These are phyloP conservation scores for Erodium moschatum DNA, from an alignment of 441 rosid species.

Conservation along the genomic window DNA sequence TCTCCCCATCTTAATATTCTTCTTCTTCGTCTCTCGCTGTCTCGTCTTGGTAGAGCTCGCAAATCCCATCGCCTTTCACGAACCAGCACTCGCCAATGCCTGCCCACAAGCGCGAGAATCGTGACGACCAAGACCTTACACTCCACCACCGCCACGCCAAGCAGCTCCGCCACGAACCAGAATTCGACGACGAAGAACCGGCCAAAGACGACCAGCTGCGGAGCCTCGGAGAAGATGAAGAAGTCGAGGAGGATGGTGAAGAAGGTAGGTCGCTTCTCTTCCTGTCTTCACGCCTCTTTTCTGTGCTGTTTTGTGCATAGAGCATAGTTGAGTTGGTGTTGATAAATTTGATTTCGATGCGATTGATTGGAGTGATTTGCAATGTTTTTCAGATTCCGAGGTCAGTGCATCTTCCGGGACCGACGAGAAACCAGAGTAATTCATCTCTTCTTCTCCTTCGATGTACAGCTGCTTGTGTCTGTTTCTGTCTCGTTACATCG, in stretches of 20 bases:
- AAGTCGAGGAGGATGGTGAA: constrained; percentile 19
- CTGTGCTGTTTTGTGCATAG: neutral
- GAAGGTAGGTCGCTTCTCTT: constrained; percentile 14
- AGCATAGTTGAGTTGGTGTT: neutral
- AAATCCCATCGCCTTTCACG: neutral
- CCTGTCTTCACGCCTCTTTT: neutral
- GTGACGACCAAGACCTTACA: constrained; percentile 24
- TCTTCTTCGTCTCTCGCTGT: constrained; percentile 4
- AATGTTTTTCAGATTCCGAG: constrained; percentile 44
- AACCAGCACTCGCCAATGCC: constrained; percentile 42
- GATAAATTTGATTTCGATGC: constrained; percentile 21
- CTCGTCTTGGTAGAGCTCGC: constrained; percentile 18
- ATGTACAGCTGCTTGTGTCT: constrained; percentile 1
- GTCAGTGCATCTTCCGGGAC: constrained; percentile 43
- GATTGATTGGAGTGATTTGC: constrained; percentile 14
- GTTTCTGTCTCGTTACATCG: constrained; percentile 7
- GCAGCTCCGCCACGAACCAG: constrained; percentile 26
- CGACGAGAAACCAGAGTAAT: constrained; percentile 56
- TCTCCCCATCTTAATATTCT: constrained; percentile 10
- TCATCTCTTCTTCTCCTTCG: constrained; percentile 20
- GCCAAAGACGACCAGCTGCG: constrained; percentile 6
- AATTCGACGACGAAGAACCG: constrained; percentile 18
- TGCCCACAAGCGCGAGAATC: constrained; percentile 52
- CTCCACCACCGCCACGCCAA: constrained; percentile 24
- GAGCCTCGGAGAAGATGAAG: constrained; percentile 22